Evolutionary conservation across 108 stramenopile genomes (phyloP), one percentile per base, ranked within the genome.

Genomic region (Conticribra guillardii): DNA sequence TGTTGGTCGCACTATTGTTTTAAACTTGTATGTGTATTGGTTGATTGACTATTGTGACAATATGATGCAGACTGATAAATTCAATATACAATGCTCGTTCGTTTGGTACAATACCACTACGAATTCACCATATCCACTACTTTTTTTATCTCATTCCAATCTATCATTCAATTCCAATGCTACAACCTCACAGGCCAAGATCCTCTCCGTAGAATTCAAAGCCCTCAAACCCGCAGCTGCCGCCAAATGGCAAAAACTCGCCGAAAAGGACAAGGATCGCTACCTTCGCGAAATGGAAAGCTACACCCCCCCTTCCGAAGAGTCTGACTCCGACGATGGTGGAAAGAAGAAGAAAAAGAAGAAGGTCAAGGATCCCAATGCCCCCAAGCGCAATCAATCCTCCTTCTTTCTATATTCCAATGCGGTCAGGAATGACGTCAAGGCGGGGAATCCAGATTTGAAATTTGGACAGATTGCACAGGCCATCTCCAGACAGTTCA

Each of bases 381-480:
- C 91, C 5, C 85, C 85, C 47, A 87, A 86, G 79, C 77, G 87
- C 16, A 89, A 93, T 66, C 84, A 85, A 86, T 74, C 71, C 60
- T 82, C 86, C 9, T 93, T 86, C 85, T 91, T 94, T 54, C 71
- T 94, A 53, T 94, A 81, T 82, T 90, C 89, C 24, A 77, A 88
- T 32, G 60, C 79, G 11, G 73, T 73, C 37, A 84, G 92, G 34
- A 81, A 85, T 23, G 64, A 67, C n/a, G 81, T 91, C 57, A 88
- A 87, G 75, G 80, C 80, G 45, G 84, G 82, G 19, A 85, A 94
- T 47, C 92, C 92, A 9, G 87, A 89, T 31, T 81, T 85, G 16
- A 53, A 46, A 19, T 91, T 94, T 44, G 92, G 88, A 57, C 81
- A 88, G 26, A 88, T 91, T 44, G 89, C 89, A 0, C 74, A 88